Base-by-base conservation (phyloP, 83 land plant species). In the Diphasiastrum complanatum region DNA sequence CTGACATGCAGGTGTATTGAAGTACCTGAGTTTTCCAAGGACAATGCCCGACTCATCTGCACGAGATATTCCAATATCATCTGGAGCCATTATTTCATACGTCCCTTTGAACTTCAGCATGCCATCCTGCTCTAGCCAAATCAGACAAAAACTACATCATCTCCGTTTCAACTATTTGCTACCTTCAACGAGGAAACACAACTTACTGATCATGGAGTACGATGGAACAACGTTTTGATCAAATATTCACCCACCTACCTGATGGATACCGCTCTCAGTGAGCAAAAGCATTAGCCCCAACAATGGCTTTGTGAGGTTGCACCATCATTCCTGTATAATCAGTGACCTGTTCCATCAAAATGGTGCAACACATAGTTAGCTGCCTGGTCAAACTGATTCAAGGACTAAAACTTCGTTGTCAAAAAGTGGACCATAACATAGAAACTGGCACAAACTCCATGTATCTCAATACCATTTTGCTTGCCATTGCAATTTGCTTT, bases 181-280 rank as follows among this genome's bases (percentile, higher is more conserved):
- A n/a, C n/a, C n/a, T n/a, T n/a, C n/a, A n/a, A n/a, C n/a, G n/a
- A n/a, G n/a, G n/a, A n/a, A n/a, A n/a, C n/a, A n/a, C n/a, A n/a
- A n/a, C n/a, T n/a, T n/a, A n/a, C n/a, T n/a, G n/a, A n/a, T n/a
- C n/a, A n/a, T n/a, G n/a, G n/a, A n/a, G n/a, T n/a, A n/a, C n/a
- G n/a, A n/a, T n/a, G n/a, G n/a, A n/a, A n/a, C n/a, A n/a, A n/a
- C n/a, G n/a, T n/a, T n/a, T n/a, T n/a, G n/a, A n/a, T n/a, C n/a
- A n/a, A n/a, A n/a, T n/a, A n/a, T 1, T 54, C 5, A 4, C n/a
- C 34, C 22, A 62, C 54, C 35, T 63, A 76, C 96, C 85, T 89
- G 98, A 63, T 93, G 98, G 33, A 93, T 93, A 0, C 98, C 98
- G 80, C 98, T 93, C 80, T 88, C 98, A n/a, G 79, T 93, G 98